A percentile compares a stretch with the other conserved stretches of the same genome.
Conservation (phyloP, 345 rosid genomes). For the Raphanus raphanistrum region DNA sequence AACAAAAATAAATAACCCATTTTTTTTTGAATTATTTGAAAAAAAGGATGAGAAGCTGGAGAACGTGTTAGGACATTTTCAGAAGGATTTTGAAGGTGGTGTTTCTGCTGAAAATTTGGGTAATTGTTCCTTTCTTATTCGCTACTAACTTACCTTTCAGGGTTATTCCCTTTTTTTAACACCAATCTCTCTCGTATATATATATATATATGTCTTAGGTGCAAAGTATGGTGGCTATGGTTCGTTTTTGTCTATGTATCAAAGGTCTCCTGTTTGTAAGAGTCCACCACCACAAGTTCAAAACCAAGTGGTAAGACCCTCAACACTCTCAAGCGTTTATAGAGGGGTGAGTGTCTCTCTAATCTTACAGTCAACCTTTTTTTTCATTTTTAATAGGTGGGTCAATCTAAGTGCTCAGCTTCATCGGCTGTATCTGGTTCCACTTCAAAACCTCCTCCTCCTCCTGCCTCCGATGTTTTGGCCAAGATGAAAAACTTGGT, state of each 20-base stretch:
- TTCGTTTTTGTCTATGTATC: constrained; percentile 40
- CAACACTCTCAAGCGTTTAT: constrained; percentile 25
- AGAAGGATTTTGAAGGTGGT: constrained; percentile 83
- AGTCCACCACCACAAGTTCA: constrained; percentile 34
- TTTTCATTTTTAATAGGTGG: constrained; percentile 43
- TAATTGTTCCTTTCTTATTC: constrained; percentile 31
- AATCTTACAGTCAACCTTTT: neutral
- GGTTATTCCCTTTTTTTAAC: neutral
- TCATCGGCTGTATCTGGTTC: constrained; percentile 42
- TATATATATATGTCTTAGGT: constrained; percentile 36
- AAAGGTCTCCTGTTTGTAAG: constrained; percentile 41
- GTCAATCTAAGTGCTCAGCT: constrained; percentile 40
- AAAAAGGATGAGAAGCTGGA: constrained; percentile 68
- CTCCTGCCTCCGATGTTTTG: constrained; percentile 27
- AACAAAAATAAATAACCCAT: too few species aligned
- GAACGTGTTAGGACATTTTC: constrained; percentile 67
- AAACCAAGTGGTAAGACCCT: constrained; percentile 39
- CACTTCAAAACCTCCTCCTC: constrained; percentile 43
- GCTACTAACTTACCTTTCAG: constrained; percentile 14
- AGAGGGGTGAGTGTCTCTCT: neutral
- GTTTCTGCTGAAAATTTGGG: constrained; percentile 80
- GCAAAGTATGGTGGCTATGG: constrained; percentile 46
- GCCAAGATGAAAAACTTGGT: neutral
- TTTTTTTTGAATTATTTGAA: neutral
- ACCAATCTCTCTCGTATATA: neutral